phyloP scores from a whole-genome alignment of 2,329 filamentous ascomycete genomes.

The Huntiella omanensis region DNA sequence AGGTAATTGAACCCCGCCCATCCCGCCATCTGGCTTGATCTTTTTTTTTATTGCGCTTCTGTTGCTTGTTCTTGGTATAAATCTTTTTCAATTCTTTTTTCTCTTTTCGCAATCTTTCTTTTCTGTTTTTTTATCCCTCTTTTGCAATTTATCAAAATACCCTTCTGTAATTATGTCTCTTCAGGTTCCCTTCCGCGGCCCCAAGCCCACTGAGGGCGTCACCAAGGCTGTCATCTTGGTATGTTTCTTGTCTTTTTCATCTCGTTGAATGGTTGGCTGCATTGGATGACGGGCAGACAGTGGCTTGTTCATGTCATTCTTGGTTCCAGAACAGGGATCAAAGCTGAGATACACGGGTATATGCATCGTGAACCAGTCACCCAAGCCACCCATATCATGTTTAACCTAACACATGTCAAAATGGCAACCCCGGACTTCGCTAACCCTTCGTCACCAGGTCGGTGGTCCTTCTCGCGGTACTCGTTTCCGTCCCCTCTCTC shows the following conservation, averaged over 20 bases:
- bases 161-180: conserved; percentile 6
- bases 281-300: not conserved
- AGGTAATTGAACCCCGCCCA: not conserved
- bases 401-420: not conserved
- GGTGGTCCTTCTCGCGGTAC: conserved; percentile 91
- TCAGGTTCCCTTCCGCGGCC: conserved; percentile 33
- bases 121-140: conserved; percentile 4
- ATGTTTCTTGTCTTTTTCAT: conserved; percentile 14
- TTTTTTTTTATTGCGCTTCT: not conserved
- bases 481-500: conserved; percentile 80
- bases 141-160: not conserved
- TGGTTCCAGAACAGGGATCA: too few species aligned
- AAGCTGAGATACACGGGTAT: too few species aligned
- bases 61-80: not conserved
- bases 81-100: conserved; percentile 3
- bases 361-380: too few species aligned
- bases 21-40: conserved; percentile 4
- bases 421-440: not conserved
- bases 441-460: conserved; percentile 36
- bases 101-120: not conserved
- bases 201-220: conserved; percentile 28
- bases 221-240: conserved; percentile 92
- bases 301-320: too few species aligned
- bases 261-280: not conserved
- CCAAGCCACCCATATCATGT: too few species aligned